Conservation (phyloP, 192 early-diverging fungal genomes). For the Anaeromyces robustus region DNA sequence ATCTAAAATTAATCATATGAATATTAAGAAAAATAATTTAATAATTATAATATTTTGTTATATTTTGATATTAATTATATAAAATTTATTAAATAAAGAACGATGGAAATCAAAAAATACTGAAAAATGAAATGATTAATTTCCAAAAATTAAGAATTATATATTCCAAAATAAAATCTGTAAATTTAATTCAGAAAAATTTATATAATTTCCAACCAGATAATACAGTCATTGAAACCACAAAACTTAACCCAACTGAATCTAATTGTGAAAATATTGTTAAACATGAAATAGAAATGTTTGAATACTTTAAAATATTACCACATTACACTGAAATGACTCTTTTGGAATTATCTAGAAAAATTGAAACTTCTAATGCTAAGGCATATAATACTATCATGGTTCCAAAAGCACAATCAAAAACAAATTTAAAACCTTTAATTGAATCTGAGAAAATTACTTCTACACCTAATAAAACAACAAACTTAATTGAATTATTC, state of each 20-base stretch:
- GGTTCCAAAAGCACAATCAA: neutral
- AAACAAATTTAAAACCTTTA: neutral
- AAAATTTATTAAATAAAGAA: neutral
- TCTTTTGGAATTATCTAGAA: neutral
- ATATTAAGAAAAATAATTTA: no score
- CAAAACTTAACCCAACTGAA: no score
- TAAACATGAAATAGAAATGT: neutral
- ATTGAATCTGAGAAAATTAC: neutral
- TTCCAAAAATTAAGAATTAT: neutral
- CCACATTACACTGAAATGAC: neutral
- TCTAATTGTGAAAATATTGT: neutral
- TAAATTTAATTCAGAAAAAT: neutral
- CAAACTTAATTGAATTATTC: neutral
- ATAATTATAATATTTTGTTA: no score
- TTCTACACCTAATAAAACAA: neutral
- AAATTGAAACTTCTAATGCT: neutral
- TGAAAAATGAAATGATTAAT: neutral
- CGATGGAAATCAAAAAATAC: neutral
- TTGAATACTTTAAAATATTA: neutral
- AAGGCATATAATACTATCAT: neutral
- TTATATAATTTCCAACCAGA: neutral
- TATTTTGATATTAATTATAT: no score
- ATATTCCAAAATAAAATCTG: neutral
- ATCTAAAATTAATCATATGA: no score
- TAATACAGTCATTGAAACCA: neutral